phyloP scores from a whole-genome alignment of 352 stramenopile species.

The Phytophthora melonis region DNA sequence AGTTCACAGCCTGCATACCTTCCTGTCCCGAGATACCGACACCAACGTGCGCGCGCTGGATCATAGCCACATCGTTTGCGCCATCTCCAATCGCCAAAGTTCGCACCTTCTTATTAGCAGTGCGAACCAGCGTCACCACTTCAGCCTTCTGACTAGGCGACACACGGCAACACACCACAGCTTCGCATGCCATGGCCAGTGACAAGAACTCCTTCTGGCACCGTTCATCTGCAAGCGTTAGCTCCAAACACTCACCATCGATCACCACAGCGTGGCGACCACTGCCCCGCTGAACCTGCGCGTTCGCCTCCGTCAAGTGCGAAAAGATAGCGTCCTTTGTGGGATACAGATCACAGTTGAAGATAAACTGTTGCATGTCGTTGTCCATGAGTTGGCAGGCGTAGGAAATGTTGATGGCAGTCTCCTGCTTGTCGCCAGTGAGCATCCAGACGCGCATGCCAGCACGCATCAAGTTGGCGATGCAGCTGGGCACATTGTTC shows the following conservation, averaged over 20 bases:
- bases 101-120: conserved; percentile 54
- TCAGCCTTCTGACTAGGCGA: conserved; percentile 87
- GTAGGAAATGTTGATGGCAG: conserved; percentile 95
- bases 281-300: conserved; percentile 26
- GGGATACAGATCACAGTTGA: conserved; percentile 72
- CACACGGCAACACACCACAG: conserved; percentile 86
- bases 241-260: conserved; percentile 73
- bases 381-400: conserved; percentile 90
- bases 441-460: conserved; percentile 95
- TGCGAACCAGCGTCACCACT: conserved; percentile 73
- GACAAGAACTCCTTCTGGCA: conserved; percentile 73
- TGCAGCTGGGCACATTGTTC: conserved; percentile 87
- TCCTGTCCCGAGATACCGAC: conserved; percentile 93
- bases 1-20: conserved; percentile 97
- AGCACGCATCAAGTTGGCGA: conserved; percentile 84
- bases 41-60: conserved; percentile 91
- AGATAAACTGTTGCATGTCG: conserved; percentile 83
- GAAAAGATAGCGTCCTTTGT: conserved; percentile 55
- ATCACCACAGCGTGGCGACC: conserved; percentile 71
- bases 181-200: conserved; percentile 74
- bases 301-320: conserved; percentile 49
- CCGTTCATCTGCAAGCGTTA: conserved; percentile 61
- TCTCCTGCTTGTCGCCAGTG: conserved; percentile 95
- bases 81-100: conserved; percentile 94
- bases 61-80: conserved; percentile 96